These are phyloP conservation scores for Yamagishiella unicocca DNA, from an alignment of 139 green algal genomes.

Conservation along the genomic window DNA sequence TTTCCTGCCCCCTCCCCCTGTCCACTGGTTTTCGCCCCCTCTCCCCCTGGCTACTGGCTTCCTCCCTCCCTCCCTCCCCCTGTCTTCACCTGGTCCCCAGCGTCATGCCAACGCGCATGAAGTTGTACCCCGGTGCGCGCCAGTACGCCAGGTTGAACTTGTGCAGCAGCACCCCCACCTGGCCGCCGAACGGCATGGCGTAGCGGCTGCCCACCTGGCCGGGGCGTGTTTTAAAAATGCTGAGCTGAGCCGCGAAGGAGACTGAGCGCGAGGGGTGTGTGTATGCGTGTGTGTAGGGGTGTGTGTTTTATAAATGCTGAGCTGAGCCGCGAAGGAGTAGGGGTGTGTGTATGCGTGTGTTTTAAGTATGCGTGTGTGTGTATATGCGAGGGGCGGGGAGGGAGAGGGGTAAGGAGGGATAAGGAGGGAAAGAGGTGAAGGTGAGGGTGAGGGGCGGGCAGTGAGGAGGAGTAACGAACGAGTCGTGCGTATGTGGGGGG, in stretches of 20 bases:
- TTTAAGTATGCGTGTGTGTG: too few relatives aligned
- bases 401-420: not conserved
- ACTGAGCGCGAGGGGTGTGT: too few relatives aligned
- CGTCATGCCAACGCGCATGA: conserved; percentile 38
- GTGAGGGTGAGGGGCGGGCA: not conserved
- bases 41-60: too few relatives aligned
- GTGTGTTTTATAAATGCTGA: too few relatives aligned
- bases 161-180: conserved; percentile 23
- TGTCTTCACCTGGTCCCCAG: conserved; percentile 19
- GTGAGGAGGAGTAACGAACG: not conserved
- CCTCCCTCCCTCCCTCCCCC: not conserved
- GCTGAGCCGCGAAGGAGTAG: too few relatives aligned
- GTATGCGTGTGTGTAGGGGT: too few relatives aligned
- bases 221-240: too few relatives aligned
- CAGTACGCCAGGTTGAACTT: conserved; percentile 60
- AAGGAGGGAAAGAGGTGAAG: not conserved
- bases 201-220: conserved; percentile 27
- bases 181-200: conserved; percentile 43
- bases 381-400: not conserved
- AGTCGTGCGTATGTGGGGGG: too few relatives aligned
- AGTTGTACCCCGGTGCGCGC: conserved; percentile 42
- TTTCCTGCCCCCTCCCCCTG: too few relatives aligned
- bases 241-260: too few relatives aligned
- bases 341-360: too few relatives aligned
- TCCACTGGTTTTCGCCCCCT: too few relatives aligned